Base-by-base conservation (phyloP, 768 basidiomycete species). In the Suillus plorans region DNA sequence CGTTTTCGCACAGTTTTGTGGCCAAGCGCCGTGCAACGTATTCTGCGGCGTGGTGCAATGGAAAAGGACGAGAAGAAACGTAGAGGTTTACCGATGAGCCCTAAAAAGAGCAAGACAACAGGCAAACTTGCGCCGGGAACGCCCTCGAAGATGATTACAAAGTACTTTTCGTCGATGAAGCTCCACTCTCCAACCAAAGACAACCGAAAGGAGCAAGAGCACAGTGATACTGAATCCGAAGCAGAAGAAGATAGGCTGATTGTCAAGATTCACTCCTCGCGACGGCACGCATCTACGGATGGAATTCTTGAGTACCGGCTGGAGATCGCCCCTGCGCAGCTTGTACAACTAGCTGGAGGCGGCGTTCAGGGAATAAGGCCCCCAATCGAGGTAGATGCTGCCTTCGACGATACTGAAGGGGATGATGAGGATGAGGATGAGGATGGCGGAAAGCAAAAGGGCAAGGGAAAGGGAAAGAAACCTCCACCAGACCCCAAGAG, bases 1-100 rank as follows among this genome's bases (percentile, higher is more conserved):
- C 88, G 93, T 13, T 95, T 96, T 72, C 82, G 91, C 71, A 91
- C 87, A 0, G 84, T 94, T 4, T 82, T 95, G 20, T 97, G 94
- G 91, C 87, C 86, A 18, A 86, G 88, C 0, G 85, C 87, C 13
- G 82, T 92, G 9, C 79, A 92, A 60, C 84, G 92, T 44, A 86
- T 89, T 31, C 76, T 96, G 34, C 82, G 93, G n/a, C 83, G 89
- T 8, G 83, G 80, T 2, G 85, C 85, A 1, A 65, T 93, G 31
- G 80, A 87, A 49, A 59, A 74, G 10, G 87, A 89, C 62, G 73
- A 66, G 5, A 71, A 52, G 45, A 62, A 28, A 20, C 45, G 18
- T 45, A 62, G 39, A 53, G 16, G 55, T 5, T 36, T 69, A 10
- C 80, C 79, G 4, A 65, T 66, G 22, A 86, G 83, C 22, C 85